Evolutionary conservation across 805 yeast genomes (phyloP), one percentile per base, ranked within the genome.

Genomic region (Myxozyma neotropica): DNA sequence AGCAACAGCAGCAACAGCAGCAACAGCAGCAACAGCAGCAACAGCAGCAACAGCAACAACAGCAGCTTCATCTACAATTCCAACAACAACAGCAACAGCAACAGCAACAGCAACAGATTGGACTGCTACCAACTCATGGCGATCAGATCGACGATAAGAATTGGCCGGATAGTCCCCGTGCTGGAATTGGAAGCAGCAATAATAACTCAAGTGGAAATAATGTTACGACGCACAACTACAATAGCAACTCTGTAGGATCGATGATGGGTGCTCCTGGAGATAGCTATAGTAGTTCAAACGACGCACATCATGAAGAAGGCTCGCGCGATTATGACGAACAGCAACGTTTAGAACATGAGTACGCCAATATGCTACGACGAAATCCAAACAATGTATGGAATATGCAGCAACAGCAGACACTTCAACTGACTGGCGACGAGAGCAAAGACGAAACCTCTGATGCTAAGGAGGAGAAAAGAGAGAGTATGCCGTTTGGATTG

Each of bases 401-500:
- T 27, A 21, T 27, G 24, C 48, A 42, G 36, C 50, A 46, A 35
- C 35, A 24, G 27, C 43, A 35, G n/a, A n/a, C 38, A 3, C 38
- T 35, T 35, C 38, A 13, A 38, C 21, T 10, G 4, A 38, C 43
- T 13, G n/a, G 3, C 7, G 53, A 46, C 17, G 46, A 29, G 15
- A 44, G 12, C 35, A 40, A 40, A 13, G 47, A 26, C 1, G n/a
- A 19, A 5, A 33, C 36, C 10, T 23, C 33, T 10, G 48, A 27
- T 6, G 55, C 38, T 4, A 39, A 49, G 17, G 44, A n/a, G 19
- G 47, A 1, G 29, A 51, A 55, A n/a, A 47, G 87, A 83, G 29
- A 78, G 83, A 74, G 86, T 82, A 57, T 80, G 77, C 64, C 61
- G 68, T 89, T 78, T 71, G 96, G 96, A 0, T 72, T 90, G 56